Evolutionary conservation across 1,284 basidiomycete genomes (phyloP).

Genomic region (Tilletia caries): DNA sequence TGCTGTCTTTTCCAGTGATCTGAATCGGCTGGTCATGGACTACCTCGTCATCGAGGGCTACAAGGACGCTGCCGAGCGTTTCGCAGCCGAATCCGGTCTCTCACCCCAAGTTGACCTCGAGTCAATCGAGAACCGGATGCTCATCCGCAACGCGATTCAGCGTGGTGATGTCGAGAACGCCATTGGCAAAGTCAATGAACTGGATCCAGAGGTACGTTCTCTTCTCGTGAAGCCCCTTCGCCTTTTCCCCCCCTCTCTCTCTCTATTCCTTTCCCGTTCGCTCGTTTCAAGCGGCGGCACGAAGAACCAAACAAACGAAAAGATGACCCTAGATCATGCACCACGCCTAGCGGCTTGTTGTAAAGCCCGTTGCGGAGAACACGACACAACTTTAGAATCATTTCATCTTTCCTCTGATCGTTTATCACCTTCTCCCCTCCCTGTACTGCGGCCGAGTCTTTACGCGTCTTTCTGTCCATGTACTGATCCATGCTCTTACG

Average conservation of each 20-base stretch:
- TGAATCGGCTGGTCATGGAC: constrained; percentile 95
- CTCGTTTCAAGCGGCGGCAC: too few species aligned
- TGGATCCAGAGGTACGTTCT: constrained; percentile 87
- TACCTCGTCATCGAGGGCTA: constrained; percentile 97
- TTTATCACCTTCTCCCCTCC: background rate
- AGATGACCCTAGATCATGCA: constrained; percentile 76
- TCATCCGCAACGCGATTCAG: constrained; percentile 87
- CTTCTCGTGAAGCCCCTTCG: constrained; percentile 9
- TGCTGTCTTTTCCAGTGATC: constrained; percentile 63
- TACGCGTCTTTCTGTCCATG: background rate
- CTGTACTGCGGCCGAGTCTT: background rate
- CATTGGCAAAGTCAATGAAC: constrained; percentile 85
- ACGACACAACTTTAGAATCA: constrained; percentile 4
- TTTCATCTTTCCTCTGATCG: constrained; percentile 11
- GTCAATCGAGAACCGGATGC: constrained; percentile 87
- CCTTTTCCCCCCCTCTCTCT: background rate
- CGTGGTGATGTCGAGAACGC: constrained; percentile 91
- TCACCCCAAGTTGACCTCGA: constrained; percentile 73
- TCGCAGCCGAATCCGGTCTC: constrained; percentile 80
- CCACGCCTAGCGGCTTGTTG: constrained; percentile 74
- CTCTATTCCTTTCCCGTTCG: background rate
- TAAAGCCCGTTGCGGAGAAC: constrained; percentile 7
- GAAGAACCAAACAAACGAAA: constrained; percentile 41
- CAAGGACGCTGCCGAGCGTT: constrained; percentile 90
- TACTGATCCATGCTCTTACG: background rate